phyloP scores from a whole-genome alignment of 75 land plant species.

The Chamaecyparis obtusa region DNA sequence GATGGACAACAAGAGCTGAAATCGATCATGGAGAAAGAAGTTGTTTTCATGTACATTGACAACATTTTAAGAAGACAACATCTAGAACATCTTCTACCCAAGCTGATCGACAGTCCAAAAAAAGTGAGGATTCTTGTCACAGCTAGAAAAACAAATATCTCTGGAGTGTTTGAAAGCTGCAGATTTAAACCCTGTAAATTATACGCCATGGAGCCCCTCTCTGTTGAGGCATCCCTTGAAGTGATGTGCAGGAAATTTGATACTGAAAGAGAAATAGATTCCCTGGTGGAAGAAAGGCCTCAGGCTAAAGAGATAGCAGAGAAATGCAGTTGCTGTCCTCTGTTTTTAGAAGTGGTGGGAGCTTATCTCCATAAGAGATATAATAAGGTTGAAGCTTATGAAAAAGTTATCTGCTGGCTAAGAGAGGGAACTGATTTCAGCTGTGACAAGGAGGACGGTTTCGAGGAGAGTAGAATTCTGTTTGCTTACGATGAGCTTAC shows the following conservation, averaged over 20 bases:
- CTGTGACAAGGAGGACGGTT: background rate
- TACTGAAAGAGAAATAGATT: no score
- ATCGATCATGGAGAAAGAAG: background rate
- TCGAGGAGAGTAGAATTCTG: background rate
- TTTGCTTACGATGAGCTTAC: background rate
- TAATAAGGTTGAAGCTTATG: background rate
- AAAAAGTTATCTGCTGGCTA: background rate
- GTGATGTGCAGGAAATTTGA: no score
- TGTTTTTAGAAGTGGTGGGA: constrained; percentile 4
- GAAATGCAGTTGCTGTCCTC: background rate
- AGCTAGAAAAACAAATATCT: background rate
- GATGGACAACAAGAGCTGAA: background rate
- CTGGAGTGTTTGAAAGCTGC: no score
- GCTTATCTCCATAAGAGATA: background rate
- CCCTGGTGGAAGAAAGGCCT: background rate
- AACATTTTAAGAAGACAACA: background rate
- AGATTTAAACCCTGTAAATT: no score
- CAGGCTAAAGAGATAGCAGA: background rate
- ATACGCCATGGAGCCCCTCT: no score
- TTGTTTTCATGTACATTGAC: background rate
- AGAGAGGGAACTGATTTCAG: background rate
- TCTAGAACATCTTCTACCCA: background rate
- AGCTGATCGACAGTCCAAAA: no score
- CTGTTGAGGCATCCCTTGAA: no score
- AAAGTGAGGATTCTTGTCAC: no score